Evolutionary conservation across 371 early-diverging fungal species (phyloP), one percentile per base, ranked within the genome.

Genomic region (Massospora cicadina): DNA sequence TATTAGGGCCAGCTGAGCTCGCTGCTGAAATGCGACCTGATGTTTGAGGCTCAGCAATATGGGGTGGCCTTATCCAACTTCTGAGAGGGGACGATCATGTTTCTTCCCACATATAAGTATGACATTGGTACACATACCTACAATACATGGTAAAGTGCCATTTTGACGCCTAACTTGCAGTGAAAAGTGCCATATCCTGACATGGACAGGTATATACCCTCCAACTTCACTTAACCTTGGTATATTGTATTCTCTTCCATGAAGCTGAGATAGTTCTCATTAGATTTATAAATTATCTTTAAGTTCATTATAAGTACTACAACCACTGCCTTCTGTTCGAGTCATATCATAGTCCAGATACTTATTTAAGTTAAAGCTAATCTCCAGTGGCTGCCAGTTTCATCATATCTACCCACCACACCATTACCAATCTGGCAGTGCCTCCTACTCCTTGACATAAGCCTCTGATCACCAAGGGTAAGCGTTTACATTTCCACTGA

Each of bases 31-130:
- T 13, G 33, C 7, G 58, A 63, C 56, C 64, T 53, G 43, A 21
- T 62, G 1, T 71, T 71, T 60, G 70, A 76, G 31, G 82, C 85
- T 71, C 82, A 85, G 75, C 75, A 72, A 3, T 65, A 69, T 1
- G 84, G 85, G 0, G 69, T 71, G 13, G 82, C 82, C 21, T 98
- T 98, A 69, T 78, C 72, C 0, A 86, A 82, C 33, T 98, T 87
- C 71, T 75, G 77, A 21, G 98, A 98, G 74, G 89, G 84, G 0
- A 71, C 70, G 0, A 82, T 96, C 26, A 68, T 67, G 0, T 98
- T 98, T 70, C 69, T 73, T 7, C 98, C 98, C 0, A 97, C 97
- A 0, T 98, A 97, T 77, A 94, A 94, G 70, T 96, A 83, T 69
- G 89, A 91, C 70, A 77, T 84, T 62, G 90, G 91, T 0, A 89